Base-by-base conservation (phyloP, 345 rosid genomes). In the Acer negundo region DNA sequence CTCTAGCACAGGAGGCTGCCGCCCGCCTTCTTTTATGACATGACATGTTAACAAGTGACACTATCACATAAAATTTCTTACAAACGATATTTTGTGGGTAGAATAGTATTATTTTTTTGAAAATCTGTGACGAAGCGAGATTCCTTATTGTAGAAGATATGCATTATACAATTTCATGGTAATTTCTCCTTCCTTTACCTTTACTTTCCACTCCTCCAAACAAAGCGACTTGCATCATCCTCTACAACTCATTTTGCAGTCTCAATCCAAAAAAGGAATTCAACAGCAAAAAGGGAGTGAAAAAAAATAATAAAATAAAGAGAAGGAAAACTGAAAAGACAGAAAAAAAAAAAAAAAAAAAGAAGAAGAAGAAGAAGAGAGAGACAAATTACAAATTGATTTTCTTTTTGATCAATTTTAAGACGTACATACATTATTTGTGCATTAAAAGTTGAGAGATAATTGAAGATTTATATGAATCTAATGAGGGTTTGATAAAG, bases 331-430 rank as follows among this genome's bases (percentile, higher is more conserved):
- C 31, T 28, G 31, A 28, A 65, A 70, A 69, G 75, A 38, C 69
- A 72, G 53, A 62, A 17, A 67, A 72, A 66, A n/a, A n/a, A n/a
- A n/a, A n/a, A n/a, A n/a, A n/a, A n/a, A n/a, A n/a, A n/a, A n/a
- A n/a, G n/a, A n/a, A 20, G 46, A 58, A 64, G 78, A 46, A 42
- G 10, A 7, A 42, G 10, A 42, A 46, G 49, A 46, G 49, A 80
- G 78, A 80, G 81, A 86, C 82, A 84, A 80, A 78, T 66, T 63
- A 47, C 81, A 78, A 69, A 78, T 59, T 72, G 84, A 53, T 59
- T 61, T 77, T 40, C 69, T 35, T n/a, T n/a, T n/a, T n/a, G n/a
- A n/a, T n/a, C 65, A 47, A 67, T 49, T 69, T 59, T 59, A 16
- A 59, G 12, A 59, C 49, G 44, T 51, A 26, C 44, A 62, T 40